Conservation (phyloP, 176 grass and related monocot genomes). For the Oropetium thomaeum region DNA sequence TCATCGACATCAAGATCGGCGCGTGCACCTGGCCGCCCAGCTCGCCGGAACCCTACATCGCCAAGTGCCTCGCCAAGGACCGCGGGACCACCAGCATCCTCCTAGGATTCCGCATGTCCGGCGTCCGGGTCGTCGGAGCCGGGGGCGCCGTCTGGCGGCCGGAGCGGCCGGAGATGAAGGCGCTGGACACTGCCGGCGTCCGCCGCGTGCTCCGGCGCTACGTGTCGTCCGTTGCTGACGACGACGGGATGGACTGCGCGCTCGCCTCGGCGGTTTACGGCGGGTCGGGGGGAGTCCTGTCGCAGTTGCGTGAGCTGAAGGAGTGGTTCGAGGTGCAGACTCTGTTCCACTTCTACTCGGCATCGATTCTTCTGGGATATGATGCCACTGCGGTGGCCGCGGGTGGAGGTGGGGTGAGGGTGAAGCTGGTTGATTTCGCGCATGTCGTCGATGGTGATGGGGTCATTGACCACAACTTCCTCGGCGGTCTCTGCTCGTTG, state of each 20-base stretch:
- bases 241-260: constrained; percentile 39
- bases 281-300: constrained; percentile 52
- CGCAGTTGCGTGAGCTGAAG: constrained; percentile 78
- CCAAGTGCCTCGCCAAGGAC: constrained; percentile 79
- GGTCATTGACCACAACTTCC: constrained; percentile 89
- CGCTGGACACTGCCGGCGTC: constrained; percentile 38
- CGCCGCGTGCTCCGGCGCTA: constrained; percentile 63
- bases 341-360: constrained; percentile 87
- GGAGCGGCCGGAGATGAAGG: constrained; percentile 40
- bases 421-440: constrained; percentile 86
- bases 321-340: constrained; percentile 90
- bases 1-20: constrained; percentile 91
- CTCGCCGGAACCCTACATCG: constrained; percentile 52
- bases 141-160: constrained; percentile 41
- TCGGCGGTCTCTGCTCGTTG: constrained; percentile 76
- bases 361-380: constrained; percentile 68
- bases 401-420: constrained; percentile 14
- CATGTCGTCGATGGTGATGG: constrained; percentile 71
- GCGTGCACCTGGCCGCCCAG: constrained; percentile 56
- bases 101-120: constrained; percentile 73
- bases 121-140: constrained; percentile 38
- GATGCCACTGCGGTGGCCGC: constrained; percentile 39
- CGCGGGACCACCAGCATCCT: constrained; percentile 47
- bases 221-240: constrained; percentile 40
- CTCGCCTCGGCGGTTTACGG: constrained; percentile 59